phyloP scores from a whole-genome alignment of 345 rosid species.

The Murraya koenigii region DNA sequence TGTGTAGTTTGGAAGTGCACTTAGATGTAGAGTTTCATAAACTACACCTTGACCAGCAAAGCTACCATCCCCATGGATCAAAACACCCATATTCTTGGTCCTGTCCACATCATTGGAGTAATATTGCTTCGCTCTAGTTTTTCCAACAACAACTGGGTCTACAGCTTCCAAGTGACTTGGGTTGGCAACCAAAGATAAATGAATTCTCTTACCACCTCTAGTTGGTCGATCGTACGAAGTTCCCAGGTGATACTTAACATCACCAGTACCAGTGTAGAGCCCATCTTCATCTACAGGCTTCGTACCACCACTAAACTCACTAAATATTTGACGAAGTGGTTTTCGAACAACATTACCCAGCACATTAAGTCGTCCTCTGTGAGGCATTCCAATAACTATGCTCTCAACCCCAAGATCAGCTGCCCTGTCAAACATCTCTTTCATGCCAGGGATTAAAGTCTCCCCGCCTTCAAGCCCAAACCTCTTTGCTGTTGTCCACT shows the following conservation, averaged over 20 bases:
- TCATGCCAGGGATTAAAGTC: constrained; percentile 87
- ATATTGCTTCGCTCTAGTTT: constrained; percentile 83
- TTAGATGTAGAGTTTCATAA: constrained; percentile 82
- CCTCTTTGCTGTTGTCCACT: constrained; percentile 83
- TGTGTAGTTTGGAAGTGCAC: constrained; percentile 79
- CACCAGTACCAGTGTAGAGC: constrained; percentile 81
- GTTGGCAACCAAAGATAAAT: constrained; percentile 81
- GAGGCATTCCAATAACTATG: constrained; percentile 82
- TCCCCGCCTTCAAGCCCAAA: constrained; percentile 92
- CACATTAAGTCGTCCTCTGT: constrained; percentile 76
- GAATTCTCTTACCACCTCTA: constrained; percentile 81
- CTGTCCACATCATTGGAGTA: constrained; percentile 62
- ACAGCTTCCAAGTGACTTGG: constrained; percentile 94
- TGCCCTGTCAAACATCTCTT: constrained; percentile 81
- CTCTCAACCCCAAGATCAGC: constrained; percentile 83
- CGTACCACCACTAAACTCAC: constrained; percentile 80
- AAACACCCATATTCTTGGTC: constrained; percentile 65
- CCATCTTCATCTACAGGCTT: constrained; percentile 83
- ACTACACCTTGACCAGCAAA: constrained; percentile 93
- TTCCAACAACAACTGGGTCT: constrained; percentile 80
- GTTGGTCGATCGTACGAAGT: constrained; percentile 90
- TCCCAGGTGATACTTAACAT: constrained; percentile 82
- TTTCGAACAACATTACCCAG: constrained; percentile 79
- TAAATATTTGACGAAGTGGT: constrained; percentile 77
- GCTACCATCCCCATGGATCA: constrained; percentile 92